Evolutionary conservation across 2,329 filamentous ascomycete species (phyloP), one percentile per base, ranked within the genome.

Genomic region (Rutstroemia sp.): DNA sequence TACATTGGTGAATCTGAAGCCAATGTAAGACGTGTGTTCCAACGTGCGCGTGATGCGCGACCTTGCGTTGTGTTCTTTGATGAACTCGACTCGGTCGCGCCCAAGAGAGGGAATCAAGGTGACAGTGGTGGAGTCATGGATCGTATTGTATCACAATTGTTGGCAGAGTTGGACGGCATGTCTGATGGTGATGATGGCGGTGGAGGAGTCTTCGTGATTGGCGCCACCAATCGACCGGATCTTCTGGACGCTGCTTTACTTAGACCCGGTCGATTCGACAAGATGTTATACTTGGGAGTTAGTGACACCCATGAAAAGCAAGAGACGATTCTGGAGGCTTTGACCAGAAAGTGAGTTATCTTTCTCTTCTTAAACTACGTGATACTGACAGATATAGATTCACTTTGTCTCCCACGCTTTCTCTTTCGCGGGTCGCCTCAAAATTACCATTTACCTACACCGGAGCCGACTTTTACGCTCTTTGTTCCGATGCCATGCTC

Each of bases 101-200:
- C 94, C 0, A 97, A 97, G 75, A 82, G 94, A 72, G 94, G 94
- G 39, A 97, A 97, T 67, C 92, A 97, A 72, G 94, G 94, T 49
- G 94, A 97, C 67, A 96, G 90, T 61, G 92, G 94, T 57, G 94
- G 94, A 68, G 94, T 97, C 56, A 97, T 97, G 92, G 94, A 97
- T 71, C 85, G 94, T 55, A 97, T 97, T 63, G 92, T 99, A 52
- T 94, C 88, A 58, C 94, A 97, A 74, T 76, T 99, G 46, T 81
- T 99, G 10, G 94, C 94, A 0, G 94, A 99, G 73, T 78, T 99
- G 21, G 94, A 99, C 69, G 94, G 94, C 52, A 99, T 99, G 94
- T 96, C 92, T 52, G 88, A 92, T 63, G 92, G 90, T 16, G 90
- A 91, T 58, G 90, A 92, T 62, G 82, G 80, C 0, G 81, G 77